Evolutionary conservation across 2,329 filamentous ascomycete species (phyloP), one percentile per base, ranked within the genome.

Genomic region (Boeremia exigua): DNA sequence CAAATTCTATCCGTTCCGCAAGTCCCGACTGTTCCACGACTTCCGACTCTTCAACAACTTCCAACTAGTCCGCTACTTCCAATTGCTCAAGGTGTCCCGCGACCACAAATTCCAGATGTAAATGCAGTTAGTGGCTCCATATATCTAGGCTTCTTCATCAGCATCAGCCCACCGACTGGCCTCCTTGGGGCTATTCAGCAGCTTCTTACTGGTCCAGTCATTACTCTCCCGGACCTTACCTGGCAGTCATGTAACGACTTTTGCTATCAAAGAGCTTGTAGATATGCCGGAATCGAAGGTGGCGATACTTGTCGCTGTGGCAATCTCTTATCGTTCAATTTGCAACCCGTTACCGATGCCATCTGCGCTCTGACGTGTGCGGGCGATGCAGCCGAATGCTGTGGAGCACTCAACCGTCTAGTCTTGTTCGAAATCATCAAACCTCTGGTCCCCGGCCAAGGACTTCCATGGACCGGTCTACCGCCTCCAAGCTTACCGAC

Each of bases 261-360:
- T 23, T 54, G 52, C 29, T 14, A 23, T 6, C 10, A 3, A 3
- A 12, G 10, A 1, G 28, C 27, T 6, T 54, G 11, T 29, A 48
- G 34, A 23, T 54, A 45, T 10, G 45, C 45, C 2, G 52, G 52
- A 30, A 54, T 54, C 8, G 52, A 54, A 7, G 45, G 45, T 1
- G 52, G 45, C 0, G n/a, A 33, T 2, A 54, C 52, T 19, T 54
- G 52, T 29, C 52, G 52, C 17, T 54, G 52, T 10, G 52, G 45
- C 28, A 54, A 38, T 32, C 6, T 0, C 11, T 44, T 54, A 17
- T 14, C 27, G 12, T 54, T 54, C 28, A 19, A 27, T 9, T 45
- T 33, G 5, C 19, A 5, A 14, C 45, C 32, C 4, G 45, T 39
- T 6, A 4, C 17, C 12, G 52, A 54, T 7, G 19, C 28, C 4